Evolutionary conservation across 495 filamentous ascomycete genomes (phyloP).

Genomic region (Parmelia sp.): DNA sequence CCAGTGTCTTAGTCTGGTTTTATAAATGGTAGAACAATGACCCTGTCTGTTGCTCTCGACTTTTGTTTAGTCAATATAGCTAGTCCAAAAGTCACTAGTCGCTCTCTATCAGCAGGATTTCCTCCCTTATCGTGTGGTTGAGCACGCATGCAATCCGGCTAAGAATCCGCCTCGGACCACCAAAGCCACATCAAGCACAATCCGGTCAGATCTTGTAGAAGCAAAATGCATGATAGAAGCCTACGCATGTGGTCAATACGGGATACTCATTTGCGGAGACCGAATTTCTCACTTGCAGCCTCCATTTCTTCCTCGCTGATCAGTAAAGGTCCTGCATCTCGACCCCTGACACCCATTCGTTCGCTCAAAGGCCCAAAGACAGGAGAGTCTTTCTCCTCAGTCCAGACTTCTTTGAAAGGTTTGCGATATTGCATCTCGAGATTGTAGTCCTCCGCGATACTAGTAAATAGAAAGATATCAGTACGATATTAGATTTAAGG

Average conservation of each 20-base stretch:
- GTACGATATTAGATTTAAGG: neutral
- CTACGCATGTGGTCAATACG: conserved; percentile 26
- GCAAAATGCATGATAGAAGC: conserved; percentile 86
- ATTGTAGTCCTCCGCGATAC: conserved; percentile 88
- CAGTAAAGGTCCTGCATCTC: conserved; percentile 56
- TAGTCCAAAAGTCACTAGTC: too few relatives aligned
- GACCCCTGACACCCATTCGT: conserved; percentile 83
- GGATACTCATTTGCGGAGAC: too few relatives aligned
- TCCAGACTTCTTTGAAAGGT: conserved; percentile 83
- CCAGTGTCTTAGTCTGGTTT: too few relatives aligned
- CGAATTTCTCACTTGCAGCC: conserved; percentile 56
- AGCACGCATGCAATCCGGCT: too few relatives aligned
- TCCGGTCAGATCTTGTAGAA: conserved; percentile 68
- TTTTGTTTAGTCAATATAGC: too few relatives aligned
- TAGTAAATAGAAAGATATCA: conserved; percentile 15
- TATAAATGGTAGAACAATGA: too few relatives aligned
- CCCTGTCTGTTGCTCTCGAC: too few relatives aligned
- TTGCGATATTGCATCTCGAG: conserved; percentile 90
- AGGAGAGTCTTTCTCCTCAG: conserved; percentile 74
- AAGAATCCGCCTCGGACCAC: too few relatives aligned
- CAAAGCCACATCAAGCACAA: too few relatives aligned
- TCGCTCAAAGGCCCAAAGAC: conserved; percentile 78
- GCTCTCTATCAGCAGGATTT: too few relatives aligned
- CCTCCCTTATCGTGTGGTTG: too few relatives aligned
- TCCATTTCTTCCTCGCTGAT: conserved; percentile 82